These are phyloP conservation scores for Aspergillus ochraceus DNA, from an alignment of 2,329 filamentous ascomycete genomes.

Conservation along the genomic window DNA sequence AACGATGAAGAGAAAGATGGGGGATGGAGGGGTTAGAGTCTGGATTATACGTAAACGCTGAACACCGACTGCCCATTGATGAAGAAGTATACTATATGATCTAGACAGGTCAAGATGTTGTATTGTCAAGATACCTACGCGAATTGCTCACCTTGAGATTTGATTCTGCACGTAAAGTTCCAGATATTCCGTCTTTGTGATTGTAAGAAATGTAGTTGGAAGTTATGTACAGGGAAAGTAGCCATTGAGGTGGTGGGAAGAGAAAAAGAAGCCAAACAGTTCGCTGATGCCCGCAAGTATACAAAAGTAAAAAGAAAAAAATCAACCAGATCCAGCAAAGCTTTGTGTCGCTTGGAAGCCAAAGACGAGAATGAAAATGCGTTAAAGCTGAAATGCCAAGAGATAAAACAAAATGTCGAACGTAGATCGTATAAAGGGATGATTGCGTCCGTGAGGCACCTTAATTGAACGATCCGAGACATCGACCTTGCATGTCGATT, in stretches of 20 bases:
- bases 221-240: constrained; percentile 6
- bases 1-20: background rate
- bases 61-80: background rate
- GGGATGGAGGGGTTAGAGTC: background rate
- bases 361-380: background rate
- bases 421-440: background rate
- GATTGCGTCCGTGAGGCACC: background rate
- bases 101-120: background rate
- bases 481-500: background rate
- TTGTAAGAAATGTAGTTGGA: background rate
- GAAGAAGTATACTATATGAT: background rate
- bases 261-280: background rate
- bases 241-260: background rate
- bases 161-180: background rate
- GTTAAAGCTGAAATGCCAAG: background rate
- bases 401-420: background rate
- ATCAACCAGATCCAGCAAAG: background rate
- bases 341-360: background rate
- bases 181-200: background rate
- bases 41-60: too few relatives aligned
- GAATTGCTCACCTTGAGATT: background rate
- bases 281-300: background rate
- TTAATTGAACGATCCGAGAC: background rate
- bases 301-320: background rate
- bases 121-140: background rate